A percentile compares a stretch with the other conserved stretches of the same genome.
These are phyloP conservation scores for Musa troglodytarum DNA, from an alignment of 176 grass and related monocot species.

Conservation along the genomic window DNA sequence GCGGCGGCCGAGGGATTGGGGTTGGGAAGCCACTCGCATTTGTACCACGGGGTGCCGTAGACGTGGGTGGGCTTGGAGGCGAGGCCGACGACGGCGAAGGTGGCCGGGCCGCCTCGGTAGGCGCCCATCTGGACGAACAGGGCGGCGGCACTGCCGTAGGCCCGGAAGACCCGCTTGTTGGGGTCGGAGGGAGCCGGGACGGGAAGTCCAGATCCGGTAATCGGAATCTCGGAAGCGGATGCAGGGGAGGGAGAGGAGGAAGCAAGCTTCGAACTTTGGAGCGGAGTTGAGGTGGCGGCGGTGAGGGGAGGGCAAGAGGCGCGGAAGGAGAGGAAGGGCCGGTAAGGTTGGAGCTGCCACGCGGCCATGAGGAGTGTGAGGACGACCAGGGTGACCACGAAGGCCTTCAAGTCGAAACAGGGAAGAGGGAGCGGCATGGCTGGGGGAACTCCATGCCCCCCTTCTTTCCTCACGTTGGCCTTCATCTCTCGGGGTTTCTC, in stretches of 20 bases:
- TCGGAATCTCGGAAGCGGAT: not conserved
- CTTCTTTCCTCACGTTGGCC: not conserved
- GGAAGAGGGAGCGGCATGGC: slow-evolving; percentile 15
- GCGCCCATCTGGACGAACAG: slow-evolving; percentile 91
- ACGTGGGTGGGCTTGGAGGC: slow-evolving; percentile 84
- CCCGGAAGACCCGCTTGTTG: slow-evolving; percentile 48
- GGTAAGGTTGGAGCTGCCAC: slow-evolving; percentile 69
- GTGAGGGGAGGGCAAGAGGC: slow-evolving; percentile 24
- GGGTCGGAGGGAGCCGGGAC: slow-evolving; percentile 12
- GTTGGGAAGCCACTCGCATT: slow-evolving; percentile 58
- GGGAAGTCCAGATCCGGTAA: no score
- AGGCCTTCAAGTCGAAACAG: slow-evolving; percentile 61
- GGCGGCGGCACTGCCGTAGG: slow-evolving; percentile 65
- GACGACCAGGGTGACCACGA: slow-evolving; percentile 57
- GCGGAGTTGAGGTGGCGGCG: not conserved
- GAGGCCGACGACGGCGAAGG: slow-evolving; percentile 67
- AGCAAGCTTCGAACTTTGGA: not conserved
- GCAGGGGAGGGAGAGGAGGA: not conserved
- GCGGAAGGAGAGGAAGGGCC: slow-evolving; percentile 28
- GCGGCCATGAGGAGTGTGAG: slow-evolving; percentile 66
- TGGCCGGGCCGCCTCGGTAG: slow-evolving; percentile 72
- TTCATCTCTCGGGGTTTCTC: not conserved
- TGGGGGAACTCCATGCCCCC: not conserved
- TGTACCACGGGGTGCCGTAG: slow-evolving; percentile 71
- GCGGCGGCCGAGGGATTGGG: slow-evolving; percentile 7